Conservation (phyloP, 2,329 filamentous ascomycete genomes). For the Colletotrichum orchidophilum region DNA sequence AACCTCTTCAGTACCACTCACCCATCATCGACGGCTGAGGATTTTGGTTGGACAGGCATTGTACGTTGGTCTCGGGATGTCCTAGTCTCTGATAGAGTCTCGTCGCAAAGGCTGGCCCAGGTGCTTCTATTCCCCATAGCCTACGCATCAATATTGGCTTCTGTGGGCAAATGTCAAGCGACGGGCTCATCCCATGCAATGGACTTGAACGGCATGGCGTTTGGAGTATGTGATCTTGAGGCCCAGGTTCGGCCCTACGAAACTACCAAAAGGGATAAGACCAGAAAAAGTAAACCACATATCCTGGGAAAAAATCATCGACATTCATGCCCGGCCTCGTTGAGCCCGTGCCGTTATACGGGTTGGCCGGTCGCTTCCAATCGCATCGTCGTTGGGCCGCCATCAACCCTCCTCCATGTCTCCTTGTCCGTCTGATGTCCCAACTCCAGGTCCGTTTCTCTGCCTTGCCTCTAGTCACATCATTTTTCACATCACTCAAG, state of each 20-base stretch:
- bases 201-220: not conserved
- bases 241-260: not conserved
- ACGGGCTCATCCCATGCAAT: not conserved
- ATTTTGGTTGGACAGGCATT: not conserved
- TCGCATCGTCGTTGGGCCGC: conserved; percentile 33
- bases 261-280: conserved; percentile 9
- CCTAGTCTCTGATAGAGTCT: not conserved
- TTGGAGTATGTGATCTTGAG: not conserved
- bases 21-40: not conserved
- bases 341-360: conserved; percentile 16
- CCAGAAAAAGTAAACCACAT: conserved; percentile 4
- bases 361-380: conserved; percentile 23
- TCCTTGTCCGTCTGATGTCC: conserved; percentile 22
- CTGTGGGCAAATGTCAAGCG: not conserved
- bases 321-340: conserved; percentile 26
- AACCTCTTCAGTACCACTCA: not conserved
- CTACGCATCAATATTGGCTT: not conserved
- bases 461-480: conserved; percentile 4
- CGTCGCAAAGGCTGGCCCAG: not conserved
- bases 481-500: conserved; percentile 9
- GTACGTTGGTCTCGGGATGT: not conserved
- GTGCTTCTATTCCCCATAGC: not conserved
- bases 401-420: conserved; percentile 29
- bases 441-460: not conserved
- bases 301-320: conserved; percentile 25